Conservation (phyloP, 1,284 basidiomycete genomes). For the Xerocomus amazonicus region DNA sequence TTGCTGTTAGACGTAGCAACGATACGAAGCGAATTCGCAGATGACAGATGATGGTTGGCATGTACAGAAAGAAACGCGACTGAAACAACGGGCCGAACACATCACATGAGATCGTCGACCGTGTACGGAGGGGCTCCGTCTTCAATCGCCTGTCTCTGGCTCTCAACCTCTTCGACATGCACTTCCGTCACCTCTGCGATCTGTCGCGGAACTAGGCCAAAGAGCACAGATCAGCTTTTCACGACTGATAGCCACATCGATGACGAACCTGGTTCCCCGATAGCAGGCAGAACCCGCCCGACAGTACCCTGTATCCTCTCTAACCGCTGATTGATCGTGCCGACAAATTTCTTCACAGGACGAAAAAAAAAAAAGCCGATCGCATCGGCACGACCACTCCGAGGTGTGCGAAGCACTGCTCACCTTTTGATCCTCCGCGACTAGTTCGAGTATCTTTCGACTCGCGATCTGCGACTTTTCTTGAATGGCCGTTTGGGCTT, state of each 20-base stretch:
- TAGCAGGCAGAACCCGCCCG: slow-evolving; percentile 11
- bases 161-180: slow-evolving; percentile 15
- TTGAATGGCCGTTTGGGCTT: slow-evolving; percentile 14
- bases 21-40: not conserved
- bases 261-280: slow-evolving; percentile 11
- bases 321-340: slow-evolving; percentile 11
- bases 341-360: slow-evolving; percentile 13
- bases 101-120: slow-evolving; percentile 17
- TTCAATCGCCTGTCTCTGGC: not conserved
- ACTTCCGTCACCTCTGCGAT: slow-evolving; percentile 14
- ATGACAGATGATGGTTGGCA: too few relatives aligned
- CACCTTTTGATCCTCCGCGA: slow-evolving; percentile 14
- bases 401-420: not conserved
- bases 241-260: too few relatives aligned
- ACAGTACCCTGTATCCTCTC: slow-evolving; percentile 12
- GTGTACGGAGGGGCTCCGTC: slow-evolving; percentile 9
- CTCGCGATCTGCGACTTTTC: slow-evolving; percentile 18
- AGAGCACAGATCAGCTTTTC: not conserved
- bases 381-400: too few relatives aligned
- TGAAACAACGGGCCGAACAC: not conserved
- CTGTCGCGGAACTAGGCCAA: slow-evolving; percentile 9
- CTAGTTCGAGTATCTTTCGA: slow-evolving; percentile 14
- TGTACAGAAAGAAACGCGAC: not conserved
- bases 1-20: not conserved
- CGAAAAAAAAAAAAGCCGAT: too few relatives aligned